Base-by-base conservation (phyloP, 2,329 filamentous ascomycete species). In the Sordariomycetes sp. region DNA sequence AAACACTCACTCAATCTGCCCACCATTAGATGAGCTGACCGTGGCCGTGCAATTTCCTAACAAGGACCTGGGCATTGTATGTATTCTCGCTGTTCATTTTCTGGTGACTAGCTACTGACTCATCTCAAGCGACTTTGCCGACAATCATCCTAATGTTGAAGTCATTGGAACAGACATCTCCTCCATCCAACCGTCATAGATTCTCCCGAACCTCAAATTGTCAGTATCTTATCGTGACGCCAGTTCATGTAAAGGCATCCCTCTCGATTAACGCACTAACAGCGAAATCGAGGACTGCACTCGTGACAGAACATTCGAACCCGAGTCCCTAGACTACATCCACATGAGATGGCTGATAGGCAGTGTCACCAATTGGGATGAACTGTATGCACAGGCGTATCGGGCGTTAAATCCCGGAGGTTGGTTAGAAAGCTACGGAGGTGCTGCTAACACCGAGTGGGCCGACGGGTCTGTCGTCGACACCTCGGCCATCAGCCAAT, bases 341-440 rank as follows among this genome's bases (percentile, higher is more conserved):
- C 82, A 85, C 66, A 75, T 79, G 2, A 74, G 78, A 3, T 64
- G 80, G 62, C 74, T 87, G 68, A 71, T 74, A 2, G 84, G 83
- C 22, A 74, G 76, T 52, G 77, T 85, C 60, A 67, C 71, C 1
- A 76, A 82, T 61, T 86, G 82, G 70, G 70, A 73, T 20, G 68
- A 74, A 12, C 68, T 86, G 6, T 76, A 85, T 59, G 66, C 67
- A 15, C 77, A 80, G 59, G 67, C 75, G 0, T 79, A 68, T 60
- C 68, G 68, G 56, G 75, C 81, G 59, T 66, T 82, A 20, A 77
- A 76, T 60, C 66, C 66, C 0, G 67, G 68, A 1, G 68, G 67
- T 12, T 70, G 64, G 62, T 58, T 69, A 13, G 65, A 69, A 55
- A 59, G 64, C 42, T 55, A 65, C 2, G 66, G 67, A 25, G 63